phyloP scores from a whole-genome alignment of 352 stramenopile species.

The Pythium aquatile region DNA sequence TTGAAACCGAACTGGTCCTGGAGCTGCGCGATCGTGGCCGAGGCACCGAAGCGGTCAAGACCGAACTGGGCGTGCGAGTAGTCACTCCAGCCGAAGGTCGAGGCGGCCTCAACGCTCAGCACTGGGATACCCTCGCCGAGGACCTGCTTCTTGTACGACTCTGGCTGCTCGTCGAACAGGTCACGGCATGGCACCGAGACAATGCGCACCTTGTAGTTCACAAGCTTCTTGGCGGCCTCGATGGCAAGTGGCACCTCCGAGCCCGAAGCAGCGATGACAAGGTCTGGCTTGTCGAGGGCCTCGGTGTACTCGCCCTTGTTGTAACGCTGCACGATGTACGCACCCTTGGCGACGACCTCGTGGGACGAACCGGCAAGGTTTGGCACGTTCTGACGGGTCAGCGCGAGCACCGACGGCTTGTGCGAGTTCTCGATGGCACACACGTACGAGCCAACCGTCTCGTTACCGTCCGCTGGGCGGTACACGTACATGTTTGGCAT shows the following conservation, averaged over 20 bases:
- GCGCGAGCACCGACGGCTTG: slow-evolving; percentile 93
- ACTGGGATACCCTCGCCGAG: slow-evolving; percentile 94
- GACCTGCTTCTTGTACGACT: slow-evolving; percentile 95
- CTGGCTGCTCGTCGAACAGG: slow-evolving; percentile 95
- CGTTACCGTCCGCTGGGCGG: slow-evolving; percentile 97
- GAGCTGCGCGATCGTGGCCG: slow-evolving; percentile 85
- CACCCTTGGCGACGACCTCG: slow-evolving; percentile 91
- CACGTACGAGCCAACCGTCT: slow-evolving; percentile 96
- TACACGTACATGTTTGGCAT: slow-evolving; percentile 99
- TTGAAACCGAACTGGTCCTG: slow-evolving; percentile 97
- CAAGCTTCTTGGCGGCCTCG: slow-evolving; percentile 92
- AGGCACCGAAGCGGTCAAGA: slow-evolving; percentile 87
- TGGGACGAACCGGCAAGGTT: slow-evolving; percentile 88
- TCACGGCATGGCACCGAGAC: slow-evolving; percentile 98
- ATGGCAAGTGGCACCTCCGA: slow-evolving; percentile 96
- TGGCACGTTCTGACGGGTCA: slow-evolving; percentile 90
- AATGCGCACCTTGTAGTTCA: slow-evolving; percentile 86
- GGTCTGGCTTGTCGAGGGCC: slow-evolving; percentile 69
- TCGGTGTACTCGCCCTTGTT: slow-evolving; percentile 81
- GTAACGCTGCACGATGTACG: slow-evolving; percentile 77
- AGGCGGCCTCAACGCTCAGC: slow-evolving; percentile 95
- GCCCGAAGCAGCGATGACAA: slow-evolving; percentile 94
- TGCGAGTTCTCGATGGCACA: slow-evolving; percentile 75
- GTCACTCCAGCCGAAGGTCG: slow-evolving; percentile 93
- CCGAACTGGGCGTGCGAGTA: slow-evolving; percentile 95